Percentiles rank a stretch among this genome's conserved stretches.
These are phyloP conservation scores for Microsporum ferrugineum DNA, from an alignment of 2,329 filamentous ascomycete genomes.

Conservation along the genomic window DNA sequence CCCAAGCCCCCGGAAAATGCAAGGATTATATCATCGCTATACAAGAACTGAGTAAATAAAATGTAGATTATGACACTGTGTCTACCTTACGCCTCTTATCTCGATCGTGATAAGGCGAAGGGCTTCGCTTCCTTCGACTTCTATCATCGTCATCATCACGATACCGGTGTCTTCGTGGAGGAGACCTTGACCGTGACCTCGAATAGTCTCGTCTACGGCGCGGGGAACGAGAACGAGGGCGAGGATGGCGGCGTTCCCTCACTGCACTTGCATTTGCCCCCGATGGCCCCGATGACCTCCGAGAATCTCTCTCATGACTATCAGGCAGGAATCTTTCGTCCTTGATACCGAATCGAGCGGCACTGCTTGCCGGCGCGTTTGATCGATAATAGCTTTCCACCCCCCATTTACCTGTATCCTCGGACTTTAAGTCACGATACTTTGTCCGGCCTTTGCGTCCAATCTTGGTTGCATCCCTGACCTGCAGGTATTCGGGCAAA, in stretches of 20 bases:
- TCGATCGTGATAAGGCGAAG: slow-evolving; percentile 32
- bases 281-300: slow-evolving; percentile 26
- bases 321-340: slow-evolving; percentile 40
- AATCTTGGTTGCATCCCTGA: slow-evolving; percentile 84
- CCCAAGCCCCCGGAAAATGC: not conserved
- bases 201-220: slow-evolving; percentile 6
- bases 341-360: slow-evolving; percentile 28
- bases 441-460: slow-evolving; percentile 84
- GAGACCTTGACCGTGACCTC: slow-evolving; percentile 32
- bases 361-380: slow-evolving; percentile 17
- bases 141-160: slow-evolving; percentile 25
- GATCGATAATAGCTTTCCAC: slow-evolving; percentile 35
- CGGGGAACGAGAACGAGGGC: slow-evolving; percentile 21
- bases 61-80: not conserved
- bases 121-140: slow-evolving; percentile 31
- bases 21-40: not conserved
- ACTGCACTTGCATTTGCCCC: slow-evolving; percentile 38
- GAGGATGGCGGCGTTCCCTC: slow-evolving; percentile 26
- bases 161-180: slow-evolving; percentile 29
- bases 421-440: slow-evolving; percentile 75
- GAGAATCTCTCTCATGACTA: slow-evolving; percentile 23
- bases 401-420: slow-evolving; percentile 84
- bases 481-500: slow-evolving; percentile 81
- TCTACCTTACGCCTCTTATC: slow-evolving; percentile 33
- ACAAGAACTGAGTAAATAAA: not conserved